Percentiles rank a stretch among this genome's conserved stretches.
phyloP scores from a whole-genome alignment of 768 basidiomycete species.

The Rhodocollybia butyracea region DNA sequence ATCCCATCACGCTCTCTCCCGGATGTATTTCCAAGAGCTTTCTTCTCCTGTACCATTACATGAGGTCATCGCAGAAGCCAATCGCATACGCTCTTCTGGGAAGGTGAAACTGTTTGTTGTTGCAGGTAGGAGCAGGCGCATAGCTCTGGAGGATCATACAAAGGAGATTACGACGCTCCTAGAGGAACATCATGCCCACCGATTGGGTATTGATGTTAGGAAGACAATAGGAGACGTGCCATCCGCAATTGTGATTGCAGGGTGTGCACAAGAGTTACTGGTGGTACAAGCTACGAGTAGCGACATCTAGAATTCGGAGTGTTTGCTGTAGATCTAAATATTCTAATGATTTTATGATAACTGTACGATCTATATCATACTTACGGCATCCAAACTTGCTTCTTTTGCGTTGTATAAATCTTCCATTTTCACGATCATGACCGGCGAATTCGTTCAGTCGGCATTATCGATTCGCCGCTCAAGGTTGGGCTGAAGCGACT shows the following conservation, averaged over 20 bases:
- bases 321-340: not conserved
- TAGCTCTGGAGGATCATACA: conserved; percentile 69
- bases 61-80: conserved; percentile 48
- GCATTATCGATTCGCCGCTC: too few relatives aligned
- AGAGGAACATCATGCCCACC: conserved; percentile 29
- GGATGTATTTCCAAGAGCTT: conserved; percentile 61
- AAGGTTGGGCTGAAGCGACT: too few relatives aligned
- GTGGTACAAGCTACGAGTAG: conserved; percentile 59
- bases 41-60: conserved; percentile 59
- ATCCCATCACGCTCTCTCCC: conserved; percentile 37
- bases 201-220: conserved; percentile 50
- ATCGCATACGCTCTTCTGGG: conserved; percentile 6
- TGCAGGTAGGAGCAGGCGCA: conserved; percentile 69
- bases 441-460: too few relatives aligned
- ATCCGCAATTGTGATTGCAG: conserved; percentile 66
- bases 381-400: too few relatives aligned
- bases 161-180: conserved; percentile 67
- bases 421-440: too few relatives aligned
- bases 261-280: conserved; percentile 54
- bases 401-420: too few relatives aligned
- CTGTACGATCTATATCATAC: too few relatives aligned
- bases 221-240: conserved; percentile 88
- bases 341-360: too few relatives aligned
- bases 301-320: not conserved
- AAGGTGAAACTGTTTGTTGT: conserved; percentile 53